phyloP scores from a whole-genome alignment of 2,329 filamentous ascomycete genomes.

The Nakataea oryzae region DNA sequence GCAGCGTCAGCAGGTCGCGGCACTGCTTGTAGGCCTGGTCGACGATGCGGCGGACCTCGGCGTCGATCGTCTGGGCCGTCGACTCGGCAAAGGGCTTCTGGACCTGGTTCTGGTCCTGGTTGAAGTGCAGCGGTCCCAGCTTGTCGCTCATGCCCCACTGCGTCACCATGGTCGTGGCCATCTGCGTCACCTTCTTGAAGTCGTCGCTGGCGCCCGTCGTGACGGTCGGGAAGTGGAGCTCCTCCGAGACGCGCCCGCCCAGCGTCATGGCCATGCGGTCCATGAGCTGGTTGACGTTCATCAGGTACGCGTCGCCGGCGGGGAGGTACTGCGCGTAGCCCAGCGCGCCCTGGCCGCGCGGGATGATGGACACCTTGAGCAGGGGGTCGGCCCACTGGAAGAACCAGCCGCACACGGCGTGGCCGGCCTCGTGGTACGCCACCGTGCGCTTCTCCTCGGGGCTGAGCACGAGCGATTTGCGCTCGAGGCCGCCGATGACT shows the following conservation, averaged over 20 bases:
- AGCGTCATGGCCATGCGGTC: slow-evolving; percentile 99
- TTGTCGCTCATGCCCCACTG: slow-evolving; percentile 97
- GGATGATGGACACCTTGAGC: slow-evolving; percentile 97
- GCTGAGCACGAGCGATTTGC: slow-evolving; percentile 89
- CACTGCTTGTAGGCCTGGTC: slow-evolving; percentile 90
- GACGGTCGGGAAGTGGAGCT: slow-evolving; percentile 92
- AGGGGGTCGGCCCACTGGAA: slow-evolving; percentile 93
- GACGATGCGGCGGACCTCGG: slow-evolving; percentile 83
- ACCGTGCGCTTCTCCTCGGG: slow-evolving; percentile 76
- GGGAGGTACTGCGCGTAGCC: slow-evolving; percentile 98
- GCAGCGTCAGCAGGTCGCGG: slow-evolving; percentile 68
- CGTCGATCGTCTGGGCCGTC: slow-evolving; percentile 85
- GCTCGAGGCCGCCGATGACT: slow-evolving; percentile 91
- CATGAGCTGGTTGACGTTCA: slow-evolving; percentile 94
- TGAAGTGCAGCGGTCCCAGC: slow-evolving; percentile 86
- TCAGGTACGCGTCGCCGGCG: slow-evolving; percentile 80
- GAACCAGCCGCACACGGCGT: slow-evolving; percentile 98
- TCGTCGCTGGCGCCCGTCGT: slow-evolving; percentile 93
- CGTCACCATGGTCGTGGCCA: slow-evolving; percentile 98
- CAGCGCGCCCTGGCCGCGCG: slow-evolving; percentile 83
- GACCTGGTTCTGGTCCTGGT: slow-evolving; percentile 63
- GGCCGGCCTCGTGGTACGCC: slow-evolving; percentile 64
- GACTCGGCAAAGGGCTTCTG: slow-evolving; percentile 95
- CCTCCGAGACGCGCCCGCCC: slow-evolving; percentile 88
- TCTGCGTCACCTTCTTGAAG: slow-evolving; percentile 94